Evolutionary conservation across 495 filamentous ascomycete species (phyloP), one percentile per base, ranked within the genome.

Genomic region (Penicillium bialowiezense): DNA sequence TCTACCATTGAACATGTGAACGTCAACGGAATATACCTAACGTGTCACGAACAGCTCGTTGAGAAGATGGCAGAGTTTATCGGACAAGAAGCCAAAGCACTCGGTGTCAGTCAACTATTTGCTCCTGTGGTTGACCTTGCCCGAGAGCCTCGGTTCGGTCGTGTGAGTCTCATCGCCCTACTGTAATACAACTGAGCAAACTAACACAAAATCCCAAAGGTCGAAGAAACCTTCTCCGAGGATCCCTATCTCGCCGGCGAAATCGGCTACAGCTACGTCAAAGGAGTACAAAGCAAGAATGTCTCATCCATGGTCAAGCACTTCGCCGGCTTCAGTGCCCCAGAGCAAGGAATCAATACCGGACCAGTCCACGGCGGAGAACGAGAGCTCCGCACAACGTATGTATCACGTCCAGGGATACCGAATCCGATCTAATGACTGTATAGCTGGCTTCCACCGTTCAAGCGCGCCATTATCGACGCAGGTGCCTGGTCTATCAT

Each of bases 261-360:
- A 52, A 74, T 84, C 5, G 81, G 77, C n/a, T 72, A 81, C 52
- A 64, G 68, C 15, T 86, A 81, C 45, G 76, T 82, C 44, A 77
- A 72, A 18, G 85, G 84, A 17, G 57, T 85, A 5, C 86, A 89
- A 60, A 74, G 74, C 18, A 73, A 73, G 26, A 80, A 80, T 46
- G 83, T 87, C 19, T 80, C 80, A 6, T 76, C 85, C 12, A 87
- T 76, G 51, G 81, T 88, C 21, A 89, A 88, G 71, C 85, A 88
- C 55, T 88, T 83, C 57, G 76, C 78, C 3, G 86, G 73, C 5
- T 86, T 79, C 59, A 83, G 71, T 18, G 72, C 65, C n/a, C 84
- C 82, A 0, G 85, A 88, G 53, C 82, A 87, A 62, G 85, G 85
- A 6, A 52, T 88, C 3, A 88, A 88, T 43, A 83, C 81, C 44